Base-by-base conservation (phyloP, 768 basidiomycete genomes). In the Boletus insuetus region DNA sequence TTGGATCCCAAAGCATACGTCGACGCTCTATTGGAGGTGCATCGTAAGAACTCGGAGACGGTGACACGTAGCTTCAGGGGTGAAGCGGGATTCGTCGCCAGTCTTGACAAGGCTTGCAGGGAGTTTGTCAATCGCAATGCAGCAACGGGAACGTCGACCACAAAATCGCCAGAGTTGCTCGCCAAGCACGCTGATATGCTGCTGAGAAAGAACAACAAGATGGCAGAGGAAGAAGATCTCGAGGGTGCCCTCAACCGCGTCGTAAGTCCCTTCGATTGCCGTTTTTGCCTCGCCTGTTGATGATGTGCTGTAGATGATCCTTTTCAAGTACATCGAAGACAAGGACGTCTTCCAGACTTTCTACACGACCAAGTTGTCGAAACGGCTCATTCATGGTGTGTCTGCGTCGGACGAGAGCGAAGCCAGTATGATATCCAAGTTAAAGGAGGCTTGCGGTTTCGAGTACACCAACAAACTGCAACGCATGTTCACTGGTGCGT, bases 341-440 rank as follows among this genome's bases (percentile, higher is more conserved):
- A 97, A 97, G 77, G 96, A 99, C 61, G 92, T 98, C 13, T 99
- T 98, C 85, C 94, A 96, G 68, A 90, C 90, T 17, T 98, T 96
- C 80, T 98, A 99, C 75, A 90, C 89, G 16, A 96, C 92, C 59
- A 95, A 92, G 71, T 74, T 98, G 22, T 91, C 91, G 35, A 91
- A 91, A 69, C 93, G 96, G 57, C 84, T 99, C 24, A 93, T 99
- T 62, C 86, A 91, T 61, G 84, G 85, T 13, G 85, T 90, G 3
- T 98, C 94, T 12, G 91, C 92, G 8, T 98, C 95, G 3, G 95
- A 98, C 63, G 96, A 99, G 72, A 89, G 88, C 47, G 96, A 99
- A 69, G 87, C 91, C 24, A 94, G 89, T 71, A 99, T 99, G 96
- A 97, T 98, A 62, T 89, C 92, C 47, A 98, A 97, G 73, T 73